Conservation (phyloP, 306 rosid species). For the Dryas alaskensis region DNA sequence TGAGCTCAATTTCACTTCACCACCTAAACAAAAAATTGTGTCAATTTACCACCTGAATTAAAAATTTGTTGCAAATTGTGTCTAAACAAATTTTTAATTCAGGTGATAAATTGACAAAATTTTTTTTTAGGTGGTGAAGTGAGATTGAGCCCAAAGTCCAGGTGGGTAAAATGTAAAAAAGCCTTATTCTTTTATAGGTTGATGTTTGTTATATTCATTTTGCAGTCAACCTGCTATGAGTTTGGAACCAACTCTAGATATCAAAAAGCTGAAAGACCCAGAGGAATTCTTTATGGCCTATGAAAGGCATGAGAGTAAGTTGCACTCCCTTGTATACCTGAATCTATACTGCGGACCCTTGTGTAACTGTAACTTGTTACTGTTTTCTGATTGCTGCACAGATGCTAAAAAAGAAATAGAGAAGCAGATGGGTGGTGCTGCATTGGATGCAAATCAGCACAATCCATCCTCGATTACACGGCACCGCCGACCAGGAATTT, state of each 20-base stretch:
- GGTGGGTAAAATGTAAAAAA: too few relatives aligned
- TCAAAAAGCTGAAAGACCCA: conserved; percentile 54
- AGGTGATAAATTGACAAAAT: too few relatives aligned
- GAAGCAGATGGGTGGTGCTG: conserved; percentile 49
- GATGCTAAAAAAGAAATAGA: conserved; percentile 76
- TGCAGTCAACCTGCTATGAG: conserved; percentile 48
- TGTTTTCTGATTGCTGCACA: conserved; percentile 36
- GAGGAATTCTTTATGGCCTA: conserved; percentile 59
- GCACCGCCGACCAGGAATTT: conserved; percentile 67
- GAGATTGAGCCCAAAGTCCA: too few relatives aligned
- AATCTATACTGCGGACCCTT: conserved; percentile 1
- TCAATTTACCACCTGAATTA: too few relatives aligned
- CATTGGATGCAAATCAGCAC: conserved; percentile 41
- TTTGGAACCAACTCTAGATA: conserved; percentile 50
- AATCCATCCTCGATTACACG: conserved; percentile 38
- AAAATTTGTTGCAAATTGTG: too few relatives aligned
- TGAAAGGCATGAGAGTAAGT: conserved; percentile 69
- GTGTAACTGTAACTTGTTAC: conserved; percentile 1
- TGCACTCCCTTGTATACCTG: conserved; percentile 1
- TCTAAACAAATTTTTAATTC: too few relatives aligned
- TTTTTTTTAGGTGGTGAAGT: too few relatives aligned
- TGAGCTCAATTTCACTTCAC: too few relatives aligned
- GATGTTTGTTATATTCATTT: conserved; percentile 20
- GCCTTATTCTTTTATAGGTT: not conserved
- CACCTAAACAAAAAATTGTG: too few relatives aligned